phyloP scores from a whole-genome alignment of 2,329 filamentous ascomycete genomes.

The Remersonia thermophila region DNA sequence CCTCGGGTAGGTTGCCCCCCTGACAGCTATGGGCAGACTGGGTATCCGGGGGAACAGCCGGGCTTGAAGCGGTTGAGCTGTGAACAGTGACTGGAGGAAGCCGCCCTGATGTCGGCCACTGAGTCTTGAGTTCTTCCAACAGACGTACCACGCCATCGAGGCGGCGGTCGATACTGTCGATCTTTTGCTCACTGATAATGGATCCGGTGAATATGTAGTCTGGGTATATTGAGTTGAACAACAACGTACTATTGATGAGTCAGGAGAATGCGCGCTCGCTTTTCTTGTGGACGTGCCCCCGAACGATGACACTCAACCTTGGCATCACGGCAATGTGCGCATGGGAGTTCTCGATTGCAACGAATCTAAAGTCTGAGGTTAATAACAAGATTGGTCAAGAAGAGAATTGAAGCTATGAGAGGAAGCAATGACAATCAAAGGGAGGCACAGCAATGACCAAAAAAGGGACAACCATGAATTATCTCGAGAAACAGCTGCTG shows the following conservation, averaged over 20 bases:
- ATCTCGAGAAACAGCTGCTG: too few relatives aligned
- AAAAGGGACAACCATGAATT: too few relatives aligned
- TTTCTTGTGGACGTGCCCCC: constrained; percentile 23
- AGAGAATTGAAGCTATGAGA: too few relatives aligned
- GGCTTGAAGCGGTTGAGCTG: too few relatives aligned
- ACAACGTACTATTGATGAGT: constrained; percentile 27
- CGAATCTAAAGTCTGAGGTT: constrained; percentile 16
- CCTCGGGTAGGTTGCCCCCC: neutral
- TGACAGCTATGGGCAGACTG: neutral
- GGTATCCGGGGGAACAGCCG: too few relatives aligned
- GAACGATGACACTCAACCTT: constrained; percentile 27
- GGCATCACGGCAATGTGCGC: constrained; percentile 25
- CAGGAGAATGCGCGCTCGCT: constrained; percentile 25
- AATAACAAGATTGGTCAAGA: too few relatives aligned
- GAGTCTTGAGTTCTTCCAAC: constrained; percentile 23
- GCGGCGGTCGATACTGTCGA: constrained; percentile 26
- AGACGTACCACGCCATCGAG: constrained; percentile 24
- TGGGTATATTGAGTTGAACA: neutral
- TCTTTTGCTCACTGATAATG: constrained; percentile 24
- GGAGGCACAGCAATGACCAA: too few relatives aligned
- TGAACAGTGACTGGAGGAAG: too few relatives aligned
- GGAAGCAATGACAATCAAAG: too few relatives aligned
- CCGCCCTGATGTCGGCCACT: neutral
- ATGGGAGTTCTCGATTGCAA: constrained; percentile 26
- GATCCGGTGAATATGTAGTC: neutral